Conservation (phyloP, 106 monocot species). For the Agapanthus africanus region DNA sequence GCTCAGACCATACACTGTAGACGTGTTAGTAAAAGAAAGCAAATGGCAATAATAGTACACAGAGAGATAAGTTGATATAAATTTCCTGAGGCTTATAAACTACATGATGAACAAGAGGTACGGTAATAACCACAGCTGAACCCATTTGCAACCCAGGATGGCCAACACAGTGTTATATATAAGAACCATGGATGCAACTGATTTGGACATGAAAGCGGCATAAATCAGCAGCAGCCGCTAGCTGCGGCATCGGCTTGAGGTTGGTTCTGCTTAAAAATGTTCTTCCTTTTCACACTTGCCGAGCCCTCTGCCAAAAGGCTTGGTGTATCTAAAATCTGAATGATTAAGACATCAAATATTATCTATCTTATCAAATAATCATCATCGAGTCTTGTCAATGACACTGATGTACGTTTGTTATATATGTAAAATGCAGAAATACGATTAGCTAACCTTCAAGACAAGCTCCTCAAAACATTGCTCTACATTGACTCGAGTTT, state of each 20-base stretch:
- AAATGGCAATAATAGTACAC: no score
- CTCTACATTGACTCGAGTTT: conserved; percentile 88
- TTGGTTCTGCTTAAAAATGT: conserved; percentile 88
- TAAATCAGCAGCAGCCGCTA: conserved; percentile 67
- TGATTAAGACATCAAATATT: not conserved
- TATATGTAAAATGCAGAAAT: not conserved
- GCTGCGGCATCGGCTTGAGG: conserved; percentile 60
- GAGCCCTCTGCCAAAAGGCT: conserved; percentile 88
- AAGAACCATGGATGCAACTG: no score
- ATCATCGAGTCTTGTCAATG: not conserved
- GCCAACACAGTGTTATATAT: no score
- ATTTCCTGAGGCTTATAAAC: no score
- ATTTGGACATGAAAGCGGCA: no score
- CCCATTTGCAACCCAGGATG: no score
- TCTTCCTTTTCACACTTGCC: conserved; percentile 46
- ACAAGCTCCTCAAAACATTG: conserved; percentile 99
- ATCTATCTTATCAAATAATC: not conserved
- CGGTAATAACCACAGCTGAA: no score
- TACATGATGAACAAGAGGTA: no score
- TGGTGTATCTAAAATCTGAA: conserved; percentile 94
- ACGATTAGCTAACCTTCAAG: conserved; percentile 56
- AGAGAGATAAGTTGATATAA: no score
- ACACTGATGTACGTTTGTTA: not conserved
- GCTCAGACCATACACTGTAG: no score
- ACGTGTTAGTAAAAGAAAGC: no score